phyloP scores from a whole-genome alignment of 495 filamentous ascomycete species.

The Neurospora tetrasperma region DNA sequence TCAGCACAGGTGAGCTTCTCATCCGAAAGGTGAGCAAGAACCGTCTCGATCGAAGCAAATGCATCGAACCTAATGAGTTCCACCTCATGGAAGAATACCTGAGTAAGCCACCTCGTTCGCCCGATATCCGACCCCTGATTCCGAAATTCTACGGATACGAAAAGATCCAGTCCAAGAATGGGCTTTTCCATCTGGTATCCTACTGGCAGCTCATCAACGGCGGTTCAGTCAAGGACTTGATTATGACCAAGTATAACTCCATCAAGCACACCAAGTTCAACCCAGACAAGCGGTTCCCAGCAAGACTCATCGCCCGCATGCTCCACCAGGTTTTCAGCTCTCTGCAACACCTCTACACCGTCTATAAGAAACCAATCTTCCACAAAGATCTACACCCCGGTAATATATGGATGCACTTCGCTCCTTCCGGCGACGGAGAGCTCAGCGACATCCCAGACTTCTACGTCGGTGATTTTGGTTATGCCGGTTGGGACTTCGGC shows the following conservation, averaged over 20 bases:
- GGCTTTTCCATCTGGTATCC: not conserved
- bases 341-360: conserved; percentile 4
- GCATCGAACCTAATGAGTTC: not conserved
- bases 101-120: not conserved
- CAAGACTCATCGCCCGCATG: not conserved
- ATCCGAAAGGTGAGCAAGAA: conserved; percentile 3
- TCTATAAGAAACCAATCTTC: not conserved
- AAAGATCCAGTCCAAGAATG: not conserved
- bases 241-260: not conserved
- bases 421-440: not conserved
- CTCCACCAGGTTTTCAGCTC: not conserved
- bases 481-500: not conserved
- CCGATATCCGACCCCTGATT: not conserved
- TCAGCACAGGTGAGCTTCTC: not conserved
- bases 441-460: not conserved
- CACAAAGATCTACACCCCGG: not conserved
- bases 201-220: conserved; percentile 6
- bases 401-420: conserved; percentile 1
- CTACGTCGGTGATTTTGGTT: conserved; percentile 2
- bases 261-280: not conserved
- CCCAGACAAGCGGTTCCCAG: not conserved
- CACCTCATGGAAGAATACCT: not conserved
- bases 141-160: conserved; percentile 1
- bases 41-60: not conserved
- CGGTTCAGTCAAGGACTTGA: not conserved